Evolutionary conservation across 495 filamentous ascomycete genomes (phyloP).

Genomic region (Beverwykella pulmonaria): DNA sequence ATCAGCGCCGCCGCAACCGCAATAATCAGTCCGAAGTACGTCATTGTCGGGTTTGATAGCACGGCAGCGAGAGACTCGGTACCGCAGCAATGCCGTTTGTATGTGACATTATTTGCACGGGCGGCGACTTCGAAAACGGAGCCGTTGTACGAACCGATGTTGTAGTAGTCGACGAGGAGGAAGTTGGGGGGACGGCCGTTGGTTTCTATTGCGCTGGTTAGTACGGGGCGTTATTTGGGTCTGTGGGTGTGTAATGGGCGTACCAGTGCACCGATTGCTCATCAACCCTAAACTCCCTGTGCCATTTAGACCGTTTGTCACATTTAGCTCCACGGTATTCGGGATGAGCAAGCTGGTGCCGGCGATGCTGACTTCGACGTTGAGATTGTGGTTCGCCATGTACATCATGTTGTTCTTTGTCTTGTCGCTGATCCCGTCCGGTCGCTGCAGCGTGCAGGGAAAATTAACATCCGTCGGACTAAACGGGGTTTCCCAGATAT

Average conservation of each 20-base stretch:
- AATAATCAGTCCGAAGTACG: conserved; percentile 11
- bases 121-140: conserved; percentile 92
- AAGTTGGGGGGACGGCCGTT: conserved; percentile 82
- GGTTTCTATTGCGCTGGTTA: conserved; percentile 35
- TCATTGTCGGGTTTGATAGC: neutral
- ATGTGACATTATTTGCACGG: conserved; percentile 80
- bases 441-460: conserved; percentile 62
- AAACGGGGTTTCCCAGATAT: conserved; percentile 70
- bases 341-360: conserved; percentile 70
- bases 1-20: conserved; percentile 6
- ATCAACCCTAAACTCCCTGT: conserved; percentile 72
- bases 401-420: conserved; percentile 69
- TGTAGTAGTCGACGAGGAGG: conserved; percentile 88
- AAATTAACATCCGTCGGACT: conserved; percentile 61
- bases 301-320: conserved; percentile 70
- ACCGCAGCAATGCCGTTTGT: conserved; percentile 75
- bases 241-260: too few relatives aligned
- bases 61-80: conserved; percentile 8
- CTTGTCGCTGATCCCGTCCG: conserved; percentile 58
- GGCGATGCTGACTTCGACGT: conserved; percentile 67
- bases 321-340: conserved; percentile 64
- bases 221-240: too few relatives aligned
- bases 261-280: conserved; percentile 67
- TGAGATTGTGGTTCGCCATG: conserved; percentile 92
- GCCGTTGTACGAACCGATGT: conserved; percentile 69